Evolutionary conservation across 2,329 filamentous ascomycete genomes (phyloP).

Genomic region (Corniculantispora saksenae): DNA sequence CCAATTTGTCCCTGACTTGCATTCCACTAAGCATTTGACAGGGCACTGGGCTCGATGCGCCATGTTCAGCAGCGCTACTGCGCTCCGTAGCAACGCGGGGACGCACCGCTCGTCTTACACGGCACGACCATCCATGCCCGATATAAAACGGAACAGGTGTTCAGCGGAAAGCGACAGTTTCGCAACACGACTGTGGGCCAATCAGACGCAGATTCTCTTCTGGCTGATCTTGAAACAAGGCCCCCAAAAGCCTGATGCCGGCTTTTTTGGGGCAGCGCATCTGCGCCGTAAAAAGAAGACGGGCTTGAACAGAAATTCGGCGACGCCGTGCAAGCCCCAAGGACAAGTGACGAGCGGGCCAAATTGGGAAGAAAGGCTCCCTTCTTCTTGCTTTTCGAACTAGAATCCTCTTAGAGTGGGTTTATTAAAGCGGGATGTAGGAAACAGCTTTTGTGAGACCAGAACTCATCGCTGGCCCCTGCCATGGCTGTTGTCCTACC

Average conservation of each 20-base stretch:
- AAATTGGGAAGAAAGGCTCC: neutral
- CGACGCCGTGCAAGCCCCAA: constrained; percentile 9
- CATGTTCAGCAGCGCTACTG: neutral
- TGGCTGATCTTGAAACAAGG: constrained; percentile 10
- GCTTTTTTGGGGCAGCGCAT: neutral
- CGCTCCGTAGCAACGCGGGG: neutral
- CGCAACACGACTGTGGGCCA: constrained; percentile 5
- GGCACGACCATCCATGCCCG: neutral
- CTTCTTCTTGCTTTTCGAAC: neutral
- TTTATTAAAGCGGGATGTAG: too few relatives aligned
- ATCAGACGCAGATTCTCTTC: neutral
- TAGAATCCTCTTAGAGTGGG: neutral
- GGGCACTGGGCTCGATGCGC: neutral
- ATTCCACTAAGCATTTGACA: neutral
- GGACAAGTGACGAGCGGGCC: neutral
- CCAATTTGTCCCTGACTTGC: neutral
- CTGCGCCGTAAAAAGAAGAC: neutral
- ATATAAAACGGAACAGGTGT: neutral
- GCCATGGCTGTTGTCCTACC: constrained; percentile 8
- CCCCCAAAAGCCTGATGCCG: neutral
- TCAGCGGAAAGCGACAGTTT: constrained; percentile 5
- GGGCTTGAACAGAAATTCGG: neutral
- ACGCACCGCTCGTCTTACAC: constrained; percentile 1
- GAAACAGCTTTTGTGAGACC: constrained; percentile 4
- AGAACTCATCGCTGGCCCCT: neutral